Conservation (phyloP, 257 asterid species). For the Galeopsis tetrahit region DNA sequence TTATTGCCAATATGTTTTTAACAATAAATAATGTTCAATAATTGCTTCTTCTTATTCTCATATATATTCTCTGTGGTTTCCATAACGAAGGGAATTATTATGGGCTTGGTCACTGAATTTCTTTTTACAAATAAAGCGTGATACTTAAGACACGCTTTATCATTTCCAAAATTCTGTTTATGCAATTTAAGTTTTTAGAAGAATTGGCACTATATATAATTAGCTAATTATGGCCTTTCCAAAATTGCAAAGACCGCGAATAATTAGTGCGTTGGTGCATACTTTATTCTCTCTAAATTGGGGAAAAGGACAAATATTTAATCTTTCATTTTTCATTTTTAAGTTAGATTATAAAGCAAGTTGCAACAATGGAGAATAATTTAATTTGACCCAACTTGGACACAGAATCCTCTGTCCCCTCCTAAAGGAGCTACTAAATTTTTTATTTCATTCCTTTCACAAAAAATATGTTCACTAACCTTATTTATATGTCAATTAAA, state of each 20-base stretch:
- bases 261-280: not conserved
- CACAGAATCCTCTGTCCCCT: not conserved
- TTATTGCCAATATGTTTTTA: too few relatives aligned
- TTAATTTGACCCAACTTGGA: slow-evolving; percentile 8
- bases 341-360: not conserved
- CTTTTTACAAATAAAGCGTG: slow-evolving; percentile 24
- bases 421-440: not conserved
- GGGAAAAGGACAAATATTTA: not conserved
- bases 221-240: slow-evolving; percentile 23
- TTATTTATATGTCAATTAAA: too few relatives aligned
- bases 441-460: too few relatives aligned
- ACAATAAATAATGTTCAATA: not conserved
- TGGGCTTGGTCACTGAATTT: slow-evolving; percentile 28
- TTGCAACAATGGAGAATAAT: slow-evolving; percentile 28
- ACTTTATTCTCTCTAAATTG: slow-evolving; percentile 9
- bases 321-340: not conserved
- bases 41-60: slow-evolving; percentile 3
- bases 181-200: too few relatives aligned
- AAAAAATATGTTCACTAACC: too few relatives aligned
- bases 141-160: not conserved
- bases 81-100: not conserved
- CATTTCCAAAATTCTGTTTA: not conserved
- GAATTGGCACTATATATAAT: too few relatives aligned
- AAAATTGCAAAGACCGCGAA: slow-evolving; percentile 20
- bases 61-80: not conserved